Evolutionary conservation across 129 eudicot species (phyloP).

Genomic region (Centella asiatica): DNA sequence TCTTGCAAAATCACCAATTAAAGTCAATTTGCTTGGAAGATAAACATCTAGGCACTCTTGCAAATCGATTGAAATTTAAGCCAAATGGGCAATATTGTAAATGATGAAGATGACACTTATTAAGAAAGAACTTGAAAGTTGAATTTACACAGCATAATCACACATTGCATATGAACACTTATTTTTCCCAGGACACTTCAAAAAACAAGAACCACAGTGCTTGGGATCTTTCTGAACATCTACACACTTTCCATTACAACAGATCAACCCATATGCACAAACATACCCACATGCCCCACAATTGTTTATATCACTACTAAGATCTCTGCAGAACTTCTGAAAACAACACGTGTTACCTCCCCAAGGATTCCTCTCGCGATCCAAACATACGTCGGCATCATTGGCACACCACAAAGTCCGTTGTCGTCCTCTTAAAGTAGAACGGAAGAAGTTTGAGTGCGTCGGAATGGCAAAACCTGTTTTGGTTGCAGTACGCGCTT

Average conservation of each 20-base stretch:
- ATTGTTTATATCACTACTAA: slow-evolving; percentile 24
- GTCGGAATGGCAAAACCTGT: slow-evolving; percentile 20
- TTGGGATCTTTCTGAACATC: slow-evolving; percentile 32
- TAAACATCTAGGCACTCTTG: too few relatives aligned
- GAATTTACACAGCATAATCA: slow-evolving; percentile 27
- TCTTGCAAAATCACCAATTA: too few relatives aligned
- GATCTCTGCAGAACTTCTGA: slow-evolving; percentile 36
- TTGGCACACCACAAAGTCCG: slow-evolving; percentile 30
- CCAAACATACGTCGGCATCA: slow-evolving; percentile 29
- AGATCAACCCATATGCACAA: slow-evolving; percentile 34
- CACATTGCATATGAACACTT: slow-evolving; percentile 39
- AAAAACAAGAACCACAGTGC: slow-evolving; percentile 47
- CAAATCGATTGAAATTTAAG: too few relatives aligned
- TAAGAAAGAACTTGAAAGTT: background rate
- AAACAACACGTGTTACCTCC: slow-evolving; percentile 47
- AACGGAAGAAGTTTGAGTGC: slow-evolving; percentile 42
- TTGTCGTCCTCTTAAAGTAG: slow-evolving; percentile 30
- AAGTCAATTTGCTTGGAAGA: too few relatives aligned
- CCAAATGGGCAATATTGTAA: too few relatives aligned
- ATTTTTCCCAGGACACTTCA: slow-evolving; percentile 29
- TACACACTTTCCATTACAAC: slow-evolving; percentile 46
- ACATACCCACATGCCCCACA: slow-evolving; percentile 43
- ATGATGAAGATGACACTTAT: background rate
- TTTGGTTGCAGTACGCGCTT: slow-evolving; percentile 13
- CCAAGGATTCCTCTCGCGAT: slow-evolving; percentile 43